These are phyloP conservation scores for Pontederia crassipes DNA, from an alignment of 176 grass and related monocot genomes.

Conservation along the genomic window DNA sequence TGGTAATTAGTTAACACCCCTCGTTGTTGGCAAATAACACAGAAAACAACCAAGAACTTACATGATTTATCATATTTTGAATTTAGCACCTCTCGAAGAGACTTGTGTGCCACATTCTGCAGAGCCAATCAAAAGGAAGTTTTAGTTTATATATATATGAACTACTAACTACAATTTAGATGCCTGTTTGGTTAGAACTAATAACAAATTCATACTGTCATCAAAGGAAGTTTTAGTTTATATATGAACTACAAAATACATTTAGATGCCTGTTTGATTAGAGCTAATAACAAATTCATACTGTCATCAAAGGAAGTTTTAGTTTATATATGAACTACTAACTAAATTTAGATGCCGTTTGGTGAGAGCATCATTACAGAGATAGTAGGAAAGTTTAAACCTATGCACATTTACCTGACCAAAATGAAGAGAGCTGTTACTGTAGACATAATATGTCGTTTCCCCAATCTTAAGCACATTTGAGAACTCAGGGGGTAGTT, in stretches of 20 bases:
- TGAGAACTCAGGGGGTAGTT: slow-evolving; percentile 45
- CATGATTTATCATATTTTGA: slow-evolving; percentile 36
- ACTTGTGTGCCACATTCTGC: slow-evolving; percentile 69
- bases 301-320: too few relatives aligned
- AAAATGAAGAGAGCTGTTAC: slow-evolving; percentile 88
- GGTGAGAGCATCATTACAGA: too few relatives aligned
- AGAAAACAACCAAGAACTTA: slow-evolving; percentile 14
- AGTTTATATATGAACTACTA: too few relatives aligned
- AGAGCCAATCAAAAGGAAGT: background rate
- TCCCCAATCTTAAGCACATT: slow-evolving; percentile 59
- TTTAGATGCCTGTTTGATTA: too few relatives aligned
- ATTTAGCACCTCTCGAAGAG: slow-evolving; percentile 46
- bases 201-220: too few relatives aligned
- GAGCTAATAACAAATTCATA: background rate
- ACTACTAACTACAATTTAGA: background rate
- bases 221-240: too few relatives aligned
- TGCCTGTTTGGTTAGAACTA: too few relatives aligned
- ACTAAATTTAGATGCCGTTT: too few relatives aligned
- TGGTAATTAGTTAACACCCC: too few relatives aligned
- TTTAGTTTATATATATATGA: background rate
- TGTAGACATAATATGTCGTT: slow-evolving; percentile 74
- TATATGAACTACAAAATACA: too few relatives aligned
- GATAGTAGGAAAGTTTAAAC: too few relatives aligned
- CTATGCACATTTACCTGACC: slow-evolving; percentile 48
- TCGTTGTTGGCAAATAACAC: background rate